Base-by-base conservation (phyloP, 192 early-diverging fungal species). In the Backusella tarrabulga region DNA sequence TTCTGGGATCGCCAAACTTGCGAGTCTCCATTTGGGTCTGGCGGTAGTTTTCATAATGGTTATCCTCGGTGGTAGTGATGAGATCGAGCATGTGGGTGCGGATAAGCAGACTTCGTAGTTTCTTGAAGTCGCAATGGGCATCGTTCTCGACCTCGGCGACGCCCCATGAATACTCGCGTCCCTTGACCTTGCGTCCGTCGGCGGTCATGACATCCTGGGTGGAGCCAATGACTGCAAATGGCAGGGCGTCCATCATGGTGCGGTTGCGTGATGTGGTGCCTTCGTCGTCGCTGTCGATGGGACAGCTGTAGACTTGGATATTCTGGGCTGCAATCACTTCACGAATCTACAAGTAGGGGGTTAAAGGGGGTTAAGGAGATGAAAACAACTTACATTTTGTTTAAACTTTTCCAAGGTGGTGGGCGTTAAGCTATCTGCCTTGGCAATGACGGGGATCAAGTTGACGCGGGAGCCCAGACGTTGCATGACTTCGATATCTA, bases 131-230 rank as follows among this genome's bases (percentile, higher is more conserved):
- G 86, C 96, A 99, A 85, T 99, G 98, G 70, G 90, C 88, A 84
- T 99, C 98, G 83, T 98, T 99, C 82, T 99, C 98, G 14, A 99
- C 98, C 89, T 99, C 97, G 32, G 96, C 97, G 72, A 97, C 95
- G 79, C 98, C 98, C 98, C 98, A 99, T 19, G 95, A 92, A 86
- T 98, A 99, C 85, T 97, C 91, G 72, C 98, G 91, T 71, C 98
- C 98, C 79, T 95, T 97, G 79, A 98, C 97, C 67, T 83, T 90
- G 72, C 95, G 91, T 15, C 98, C 98, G 74, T 96, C 95, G 41
- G 87, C 84, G 21, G 90, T 91, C 68, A 84, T 81, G 66, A 98
- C 95, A 77, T 98, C 97, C 71, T 91, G 88, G 69, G 93, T 94
- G 85, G 90, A 92, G 54, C 95, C 94, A 83, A 99, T 98, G 67